These are phyloP conservation scores for Microsporum ferrugineum DNA, from an alignment of 2,329 filamentous ascomycete genomes.

Conservation along the genomic window DNA sequence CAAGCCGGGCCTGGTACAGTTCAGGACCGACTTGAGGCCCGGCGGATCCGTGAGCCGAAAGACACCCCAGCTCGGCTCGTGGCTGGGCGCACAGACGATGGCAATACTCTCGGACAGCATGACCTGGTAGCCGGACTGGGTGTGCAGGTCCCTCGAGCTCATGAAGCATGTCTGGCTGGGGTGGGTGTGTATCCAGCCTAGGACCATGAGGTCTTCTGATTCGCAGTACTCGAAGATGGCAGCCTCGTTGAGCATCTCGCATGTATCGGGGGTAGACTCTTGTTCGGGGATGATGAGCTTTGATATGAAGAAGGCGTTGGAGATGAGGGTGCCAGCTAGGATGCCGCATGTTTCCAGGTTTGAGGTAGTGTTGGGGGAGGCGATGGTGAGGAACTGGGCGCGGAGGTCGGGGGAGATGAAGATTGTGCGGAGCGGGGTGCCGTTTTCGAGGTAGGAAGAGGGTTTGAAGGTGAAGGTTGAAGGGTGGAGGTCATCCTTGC, in stretches of 20 bases:
- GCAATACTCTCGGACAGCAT: slow-evolving; percentile 96
- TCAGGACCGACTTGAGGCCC: slow-evolving; percentile 70
- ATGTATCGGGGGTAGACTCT: slow-evolving; percentile 79
- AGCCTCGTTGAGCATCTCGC: slow-evolving; percentile 80
- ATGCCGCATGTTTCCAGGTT: slow-evolving; percentile 95
- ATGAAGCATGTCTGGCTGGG: slow-evolving; percentile 96
- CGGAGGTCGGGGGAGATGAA: slow-evolving; percentile 73
- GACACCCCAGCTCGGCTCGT: slow-evolving; percentile 65
- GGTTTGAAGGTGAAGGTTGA: slow-evolving; percentile 67
- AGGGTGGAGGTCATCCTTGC: slow-evolving; percentile 27
- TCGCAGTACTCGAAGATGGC: slow-evolving; percentile 84
- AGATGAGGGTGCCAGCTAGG: slow-evolving; percentile 77
- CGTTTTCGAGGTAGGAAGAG: slow-evolving; percentile 80
- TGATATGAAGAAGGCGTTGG: slow-evolving; percentile 86
- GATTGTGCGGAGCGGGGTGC: slow-evolving; percentile 70
- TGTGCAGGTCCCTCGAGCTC: slow-evolving; percentile 87
- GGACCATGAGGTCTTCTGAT: slow-evolving; percentile 65
- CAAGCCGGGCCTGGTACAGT: slow-evolving; percentile 63
- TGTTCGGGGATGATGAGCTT: slow-evolving; percentile 85
- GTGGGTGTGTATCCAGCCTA: slow-evolving; percentile 98
- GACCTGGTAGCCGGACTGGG: slow-evolving; percentile 84
- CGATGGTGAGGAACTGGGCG: slow-evolving; percentile 60
- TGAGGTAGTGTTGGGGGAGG: slow-evolving; percentile 60
- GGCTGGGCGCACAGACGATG: slow-evolving; percentile 85
- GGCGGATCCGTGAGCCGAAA: slow-evolving; percentile 91